A percentile compares a stretch with the other conserved stretches of the same genome.
These are phyloP conservation scores for Yarrowia sp. DNA, from an alignment of 805 yeast genomes.

Conservation along the genomic window DNA sequence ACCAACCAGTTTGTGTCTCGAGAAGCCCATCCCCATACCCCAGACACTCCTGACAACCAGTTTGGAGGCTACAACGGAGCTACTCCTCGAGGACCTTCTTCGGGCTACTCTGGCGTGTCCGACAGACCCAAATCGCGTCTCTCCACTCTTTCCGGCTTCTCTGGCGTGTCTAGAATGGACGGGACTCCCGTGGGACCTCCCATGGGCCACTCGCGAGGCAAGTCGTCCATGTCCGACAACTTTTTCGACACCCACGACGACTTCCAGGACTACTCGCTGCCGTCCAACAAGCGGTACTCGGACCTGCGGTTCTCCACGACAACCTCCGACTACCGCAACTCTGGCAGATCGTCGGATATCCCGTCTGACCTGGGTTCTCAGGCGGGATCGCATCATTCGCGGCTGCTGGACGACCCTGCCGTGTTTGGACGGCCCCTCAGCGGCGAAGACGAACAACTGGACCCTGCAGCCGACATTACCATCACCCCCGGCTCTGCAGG, in stretches of 20 bases:
- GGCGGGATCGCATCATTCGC: constrained; percentile 18
- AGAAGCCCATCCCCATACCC: not conserved
- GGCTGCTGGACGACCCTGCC: constrained; percentile 23
- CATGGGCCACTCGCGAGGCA: not conserved
- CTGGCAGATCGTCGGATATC: constrained; percentile 3
- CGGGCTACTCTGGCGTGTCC: not conserved
- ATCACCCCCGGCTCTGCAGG: not conserved
- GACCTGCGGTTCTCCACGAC: constrained; percentile 7
- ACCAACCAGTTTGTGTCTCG: not conserved
- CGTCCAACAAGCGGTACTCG: constrained; percentile 26
- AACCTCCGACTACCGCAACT: constrained; percentile 5
- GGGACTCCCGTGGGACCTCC: constrained; percentile 19
- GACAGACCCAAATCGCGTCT: constrained; percentile 14
- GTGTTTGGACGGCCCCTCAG: constrained; percentile 17
- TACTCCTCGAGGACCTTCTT: not conserved
- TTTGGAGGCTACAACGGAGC: not conserved
- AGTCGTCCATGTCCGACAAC: constrained; percentile 2
- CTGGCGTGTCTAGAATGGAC: constrained; percentile 13
- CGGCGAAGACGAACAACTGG: constrained; percentile 2
- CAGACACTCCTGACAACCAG: not conserved
- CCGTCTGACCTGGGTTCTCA: constrained; percentile 14
- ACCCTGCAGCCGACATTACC: constrained; percentile 2
- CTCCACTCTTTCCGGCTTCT: constrained; percentile 4
- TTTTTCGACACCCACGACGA: constrained; percentile 16
- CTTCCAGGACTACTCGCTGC: constrained; percentile 19